Base-by-base conservation (phyloP, 257 asterid genomes). In the Solanum stenotomum region DNA sequence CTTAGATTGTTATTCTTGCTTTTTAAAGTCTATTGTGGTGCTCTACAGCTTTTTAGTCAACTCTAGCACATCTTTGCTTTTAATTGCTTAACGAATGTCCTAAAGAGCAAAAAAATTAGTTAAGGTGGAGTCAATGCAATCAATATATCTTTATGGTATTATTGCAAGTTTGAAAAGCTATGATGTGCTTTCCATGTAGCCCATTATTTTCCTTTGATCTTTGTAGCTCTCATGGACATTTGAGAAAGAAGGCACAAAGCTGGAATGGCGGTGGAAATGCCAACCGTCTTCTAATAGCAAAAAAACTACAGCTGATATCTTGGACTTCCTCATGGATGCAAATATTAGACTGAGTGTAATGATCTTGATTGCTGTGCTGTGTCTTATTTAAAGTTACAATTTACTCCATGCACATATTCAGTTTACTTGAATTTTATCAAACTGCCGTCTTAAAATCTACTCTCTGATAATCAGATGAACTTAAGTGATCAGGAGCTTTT, bases 191-290 rank as follows among this genome's bases (percentile, higher is more conserved):
- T 86, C 34, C 67, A 86, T 13, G 59, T 74, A 74, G 5, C 46
- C 72, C 74, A 37, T 4, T 82, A 22, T 49, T 65, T 88, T 2
- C 84, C 22, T 31, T 33, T 67, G 89, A 16, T 78, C 46, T 83
- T 10, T 90, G 90, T 92, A 96, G 99, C 90, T 96, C 87, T 92
- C 99, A 25, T 96, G 98, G 96, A 95, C 98, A 59, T 96, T 96
- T 90, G 96, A 94, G 94, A 97, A 94, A 92, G 98, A 93, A 93
- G 98, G 98, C 49, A 94, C 92, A n/a, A 95, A 94, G 90, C 92
- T 97, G 87, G 99, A 97, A 89, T 96, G 99, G 99, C 95, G 98
- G 85, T 96, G 99, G 99, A 97, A 96, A 83, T 94, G 98, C 89
- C 96, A 94, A 76, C 95, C 94, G 83, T 92, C 98, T 27, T 72